Percentiles rank a stretch among this genome's conserved stretches.
Conservation (phyloP, 2,329 filamentous ascomycete genomes). For the Diplodia intermedia region DNA sequence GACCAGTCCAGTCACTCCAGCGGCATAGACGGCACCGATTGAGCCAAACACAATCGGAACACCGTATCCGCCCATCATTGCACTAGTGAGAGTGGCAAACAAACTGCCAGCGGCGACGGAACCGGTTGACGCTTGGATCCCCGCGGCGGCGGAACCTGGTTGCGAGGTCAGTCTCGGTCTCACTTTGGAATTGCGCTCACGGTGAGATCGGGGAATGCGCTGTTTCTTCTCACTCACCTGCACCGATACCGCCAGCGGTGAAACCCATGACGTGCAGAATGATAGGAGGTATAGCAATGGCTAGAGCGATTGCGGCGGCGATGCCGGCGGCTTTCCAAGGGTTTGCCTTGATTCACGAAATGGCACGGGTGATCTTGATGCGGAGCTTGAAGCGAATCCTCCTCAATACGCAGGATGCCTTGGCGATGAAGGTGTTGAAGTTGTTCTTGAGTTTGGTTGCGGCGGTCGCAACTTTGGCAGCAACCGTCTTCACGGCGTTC, state of each 20-base stretch:
- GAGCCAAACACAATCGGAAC: too few species aligned
- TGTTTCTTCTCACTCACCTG: conserved; percentile 34
- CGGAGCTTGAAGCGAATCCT: not conserved
- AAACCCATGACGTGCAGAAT: conserved; percentile 39
- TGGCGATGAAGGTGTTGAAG: not conserved
- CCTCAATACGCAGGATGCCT: not conserved
- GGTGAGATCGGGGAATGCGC: too few species aligned
- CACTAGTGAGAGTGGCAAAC: too few species aligned
- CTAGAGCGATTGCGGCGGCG: conserved; percentile 34
- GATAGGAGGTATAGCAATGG: conserved; percentile 32
- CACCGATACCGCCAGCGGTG: conserved; percentile 37
- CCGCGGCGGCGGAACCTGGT: too few species aligned
- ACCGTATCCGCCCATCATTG: too few species aligned
- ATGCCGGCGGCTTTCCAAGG: conserved; percentile 38
- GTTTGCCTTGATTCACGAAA: conserved; percentile 35
- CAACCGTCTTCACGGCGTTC: not conserved
- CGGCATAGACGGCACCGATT: too few species aligned
- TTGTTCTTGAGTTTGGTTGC: not conserved
- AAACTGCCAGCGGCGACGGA: too few species aligned
- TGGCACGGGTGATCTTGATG: too few species aligned
- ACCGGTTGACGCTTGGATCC: too few species aligned
- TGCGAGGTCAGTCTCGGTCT: too few species aligned
- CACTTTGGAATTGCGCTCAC: too few species aligned
- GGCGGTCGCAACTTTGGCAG: not conserved
- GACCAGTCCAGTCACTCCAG: too few species aligned